Evolutionary conservation across 2,329 filamentous ascomycete species (phyloP), one percentile per base, ranked within the genome.

Genomic region (Fusarium albosuccineum): DNA sequence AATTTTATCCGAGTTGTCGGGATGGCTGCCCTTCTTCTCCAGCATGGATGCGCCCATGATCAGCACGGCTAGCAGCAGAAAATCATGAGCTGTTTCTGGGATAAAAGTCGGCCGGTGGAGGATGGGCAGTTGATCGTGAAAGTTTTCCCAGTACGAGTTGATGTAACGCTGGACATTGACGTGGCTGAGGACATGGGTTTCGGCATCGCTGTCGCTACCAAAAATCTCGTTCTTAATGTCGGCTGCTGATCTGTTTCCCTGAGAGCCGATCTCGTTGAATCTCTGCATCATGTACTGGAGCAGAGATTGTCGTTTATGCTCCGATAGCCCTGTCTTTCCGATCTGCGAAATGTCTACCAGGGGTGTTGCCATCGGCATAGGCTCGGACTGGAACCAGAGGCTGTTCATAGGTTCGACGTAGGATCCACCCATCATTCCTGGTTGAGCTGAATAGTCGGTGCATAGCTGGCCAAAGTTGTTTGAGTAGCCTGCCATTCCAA

Each of bases 41-140:
- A 74, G 63, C 72, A 74, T 74, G 2, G 72, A 74, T 8, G 72
- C 72, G 22, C 72, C 72, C 70, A 74, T 74, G 11, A 74, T 74
- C 8, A 74, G 48, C 5, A 74, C 72, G 30, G 72, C 71, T 8
- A 74, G 50, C 9, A 74, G 41, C 9, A 74, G 55, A 41, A 74
- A 74, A 29, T 74, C 72, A 26, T 74, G 73, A 10, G 71, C 71
- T 4, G 70, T 73, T 50, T 74, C 72, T 1, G 72, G 72, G 6
- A 74, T 64, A 33, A 74, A 74, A 1, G 71, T 74, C 30, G 72
- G 72, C 22, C 61, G 67, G 33, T 74, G 72, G 5, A 74, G 67
- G 11, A 74, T 73, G 4, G 72, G 72, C 0, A 74, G 39, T 41
- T 74, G 72, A n/a, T 74, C 67, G 42, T 74, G 72, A 14, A 74